phyloP scores from a whole-genome alignment of 257 asterid species.

The Echium plantagineum region DNA sequence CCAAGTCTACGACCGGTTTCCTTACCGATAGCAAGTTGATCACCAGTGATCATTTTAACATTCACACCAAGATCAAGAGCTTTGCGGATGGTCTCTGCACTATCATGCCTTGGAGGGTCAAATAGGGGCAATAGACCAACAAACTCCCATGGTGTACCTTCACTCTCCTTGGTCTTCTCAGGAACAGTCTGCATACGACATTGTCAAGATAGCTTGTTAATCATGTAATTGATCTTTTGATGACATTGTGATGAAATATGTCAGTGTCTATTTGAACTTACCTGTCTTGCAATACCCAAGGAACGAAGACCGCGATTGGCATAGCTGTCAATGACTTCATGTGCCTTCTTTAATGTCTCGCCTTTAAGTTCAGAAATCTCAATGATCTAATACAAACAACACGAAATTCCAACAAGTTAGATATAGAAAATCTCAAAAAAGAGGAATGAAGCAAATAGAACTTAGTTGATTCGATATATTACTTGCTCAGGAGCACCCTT shows the following conservation, averaged over 20 bases:
- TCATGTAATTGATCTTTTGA: no score
- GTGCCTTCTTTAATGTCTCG: constrained; percentile 43
- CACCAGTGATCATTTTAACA: constrained; percentile 93
- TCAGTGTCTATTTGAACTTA: no score
- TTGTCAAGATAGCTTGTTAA: no score
- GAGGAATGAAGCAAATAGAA: background rate
- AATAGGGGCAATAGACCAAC: constrained; percentile 72
- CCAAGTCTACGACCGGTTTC: constrained; percentile 89
- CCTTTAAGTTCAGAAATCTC: constrained; percentile 64
- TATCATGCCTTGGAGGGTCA: constrained; percentile 93
- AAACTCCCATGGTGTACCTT: constrained; percentile 70
- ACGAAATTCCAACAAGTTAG: background rate
- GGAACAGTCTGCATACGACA: constrained; percentile 19
- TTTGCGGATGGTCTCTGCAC: constrained; percentile 70
- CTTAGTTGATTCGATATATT: background rate
- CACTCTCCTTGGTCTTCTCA: constrained; percentile 53
- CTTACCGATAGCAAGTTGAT: constrained; percentile 81
- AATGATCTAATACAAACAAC: constrained; percentile 36
- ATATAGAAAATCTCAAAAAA: background rate
- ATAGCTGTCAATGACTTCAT: constrained; percentile 45
- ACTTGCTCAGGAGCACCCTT: constrained; percentile 98
- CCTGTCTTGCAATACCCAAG: constrained; percentile 69
- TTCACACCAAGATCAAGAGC: constrained; percentile 88
- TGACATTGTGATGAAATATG: no score
- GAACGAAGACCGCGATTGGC: constrained; percentile 95